Evolutionary conservation across 192 early-diverging fungal species (phyloP), one percentile per base, ranked within the genome.

Genomic region (Coemansia javaensis): DNA sequence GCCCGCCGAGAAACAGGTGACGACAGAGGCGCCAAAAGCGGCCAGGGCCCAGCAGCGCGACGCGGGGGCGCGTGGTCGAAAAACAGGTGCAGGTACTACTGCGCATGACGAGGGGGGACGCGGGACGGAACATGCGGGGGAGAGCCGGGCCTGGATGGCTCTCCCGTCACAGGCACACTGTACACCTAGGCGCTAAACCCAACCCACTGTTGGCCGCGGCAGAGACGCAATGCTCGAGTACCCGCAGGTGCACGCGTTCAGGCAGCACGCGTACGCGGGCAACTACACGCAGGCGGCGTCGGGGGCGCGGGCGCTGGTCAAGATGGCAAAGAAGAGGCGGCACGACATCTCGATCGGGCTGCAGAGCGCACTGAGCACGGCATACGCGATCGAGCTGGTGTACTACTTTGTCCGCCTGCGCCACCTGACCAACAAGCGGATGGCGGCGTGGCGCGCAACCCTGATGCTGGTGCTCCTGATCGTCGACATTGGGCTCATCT

Each of bases 261-360:
- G 40, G 16, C 40, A 14, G 12, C 23, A n/a, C 15, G 22, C 49
- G 6, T 51, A 40, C 24, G 22, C 32, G 13, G 22, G 40, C 30
- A n/a, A 31, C 43, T 59, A 59, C 24, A 44, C 39, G 9, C 33
- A 59, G 3, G 54, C 54, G 25, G 36, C 51, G 13, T 12, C 56
- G 0, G 32, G 34, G 11, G 16, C 56, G 14, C 33, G 23, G 12
- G 18, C 56, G 3, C 12, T 72, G 15, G 32, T 42, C 0, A 47
- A 17, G 8, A 28, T 61, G 28, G 50, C 48, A 6, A 60, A 56
- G 24, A 56, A 48, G 24, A 66, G 56, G 27, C 53, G 63, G 16
- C 53, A 57, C 41, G 63, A 74, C 44, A 66, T 74, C 27, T 74
- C 70, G 23, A 74, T 74, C 15, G 56, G 62, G 3, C 1, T 74